Base-by-base conservation (phyloP, 1,284 basidiomycete genomes). In the Malassezia psittaci region DNA sequence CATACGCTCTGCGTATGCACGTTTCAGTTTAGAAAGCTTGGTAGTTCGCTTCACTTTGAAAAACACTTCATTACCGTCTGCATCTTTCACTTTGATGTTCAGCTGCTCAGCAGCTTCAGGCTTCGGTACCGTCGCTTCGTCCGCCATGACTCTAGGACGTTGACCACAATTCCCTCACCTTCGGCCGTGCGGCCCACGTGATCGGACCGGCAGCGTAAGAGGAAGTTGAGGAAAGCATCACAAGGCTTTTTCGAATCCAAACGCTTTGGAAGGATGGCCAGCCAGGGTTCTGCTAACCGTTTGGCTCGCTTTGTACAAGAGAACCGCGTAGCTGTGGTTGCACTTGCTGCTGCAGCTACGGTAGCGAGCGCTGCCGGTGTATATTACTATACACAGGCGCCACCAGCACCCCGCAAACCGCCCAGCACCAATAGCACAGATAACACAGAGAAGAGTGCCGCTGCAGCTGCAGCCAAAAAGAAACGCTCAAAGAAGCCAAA, bases 41-140 rank as follows among this genome's bases (percentile, higher is more conserved):
- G 90, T 94, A 73, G 83, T 88, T 68, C 86, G 83, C 80, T 94
- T 94, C 78, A 96, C 94, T 82, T 96, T 96, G 83, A 96, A 96
- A 78, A 89, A 94, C 41, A 94, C 88, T 76, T 96, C 90, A 56
- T 91, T 86, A 46, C 88, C 87, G 19, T 72, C 68, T 39, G 64
- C 66, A 42, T 74, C 70, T 61, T 74, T 72, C 57, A 72, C 72
- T 66, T 74, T 74, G 64, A 74, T 72, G 66, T 74, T 74, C 45
- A 74, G 66, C 59, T 74, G 72, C 60, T 74, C 72, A 18, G 55
- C 53, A 38, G 61, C 61, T 51, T 72, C 69, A 39, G 68, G 65
- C 67, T 72, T 72, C 13, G 69, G 64, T 45, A 63, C 62, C 0
- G 59, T 59, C 35, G 47, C 54, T 21, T 70, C 68, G 13, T 63